phyloP scores from a whole-genome alignment of 2,329 filamentous ascomycete genomes.

The Hypoxylon sp. region DNA sequence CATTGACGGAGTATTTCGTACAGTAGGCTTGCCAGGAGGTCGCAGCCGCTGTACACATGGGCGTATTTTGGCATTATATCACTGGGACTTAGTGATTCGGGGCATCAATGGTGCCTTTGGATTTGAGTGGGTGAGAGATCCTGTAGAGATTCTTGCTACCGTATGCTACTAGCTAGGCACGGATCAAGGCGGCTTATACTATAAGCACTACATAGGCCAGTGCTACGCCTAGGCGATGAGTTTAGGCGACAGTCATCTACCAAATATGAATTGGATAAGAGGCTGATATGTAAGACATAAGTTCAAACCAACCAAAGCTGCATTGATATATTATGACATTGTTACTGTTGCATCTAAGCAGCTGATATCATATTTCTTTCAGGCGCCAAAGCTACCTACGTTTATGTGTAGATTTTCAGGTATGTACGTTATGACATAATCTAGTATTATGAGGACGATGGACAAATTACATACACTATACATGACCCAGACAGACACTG shows the following conservation, averaged over 20 bases:
- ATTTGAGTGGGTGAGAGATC: slow-evolving; percentile 3
- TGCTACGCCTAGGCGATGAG: slow-evolving; percentile 3
- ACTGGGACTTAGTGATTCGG: slow-evolving; percentile 9
- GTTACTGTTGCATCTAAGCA: too few relatives aligned
- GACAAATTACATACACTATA: too few relatives aligned
- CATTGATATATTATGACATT: too few relatives aligned
- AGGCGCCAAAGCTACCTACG: too few relatives aligned
- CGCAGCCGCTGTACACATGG: slow-evolving; percentile 12
- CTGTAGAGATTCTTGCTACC: too few relatives aligned
- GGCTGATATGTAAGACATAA: slow-evolving; percentile 1
- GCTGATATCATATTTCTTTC: too few relatives aligned
- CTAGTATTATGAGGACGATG: too few relatives aligned
- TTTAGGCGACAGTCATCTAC: not conserved
- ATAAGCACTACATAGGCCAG: too few relatives aligned
- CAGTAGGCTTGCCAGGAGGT: slow-evolving; percentile 4
- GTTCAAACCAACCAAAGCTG: not conserved
- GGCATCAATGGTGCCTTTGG: slow-evolving; percentile 23
- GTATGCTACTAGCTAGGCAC: not conserved
- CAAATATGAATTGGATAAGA: slow-evolving; percentile 1
- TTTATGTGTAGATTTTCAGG: too few relatives aligned
- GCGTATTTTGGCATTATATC: slow-evolving; percentile 9
- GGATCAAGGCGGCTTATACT: not conserved
- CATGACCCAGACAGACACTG: too few relatives aligned
- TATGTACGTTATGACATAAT: too few relatives aligned
- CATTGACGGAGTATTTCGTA: slow-evolving; percentile 4